Conservation (phyloP, 1,284 basidiomycete genomes). For the Stereum hirsutum region DNA sequence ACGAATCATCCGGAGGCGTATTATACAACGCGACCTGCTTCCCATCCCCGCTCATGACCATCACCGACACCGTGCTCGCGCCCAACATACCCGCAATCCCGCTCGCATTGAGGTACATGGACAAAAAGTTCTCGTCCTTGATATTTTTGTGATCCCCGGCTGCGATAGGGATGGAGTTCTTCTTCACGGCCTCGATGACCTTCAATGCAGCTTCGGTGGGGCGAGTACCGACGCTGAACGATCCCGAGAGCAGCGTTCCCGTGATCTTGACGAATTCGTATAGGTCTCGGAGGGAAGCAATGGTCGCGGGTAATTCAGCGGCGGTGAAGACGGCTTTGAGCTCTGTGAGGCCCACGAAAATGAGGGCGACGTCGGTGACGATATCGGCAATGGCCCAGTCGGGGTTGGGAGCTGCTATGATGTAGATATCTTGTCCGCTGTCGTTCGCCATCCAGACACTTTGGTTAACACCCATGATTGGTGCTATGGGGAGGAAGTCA, state of each 20-base stretch:
- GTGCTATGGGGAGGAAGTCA: too few relatives aligned
- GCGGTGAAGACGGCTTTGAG: neutral
- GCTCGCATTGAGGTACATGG: constrained; percentile 1
- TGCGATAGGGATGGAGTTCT: neutral
- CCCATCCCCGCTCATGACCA: constrained; percentile 5
- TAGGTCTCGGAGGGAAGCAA: neutral
- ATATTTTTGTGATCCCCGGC: neutral
- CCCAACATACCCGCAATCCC: neutral
- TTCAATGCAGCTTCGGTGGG: constrained; percentile 1
- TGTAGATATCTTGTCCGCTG: constrained; percentile 1
- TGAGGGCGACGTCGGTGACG: neutral
- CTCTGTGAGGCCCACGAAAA: neutral
- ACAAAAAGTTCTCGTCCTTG: constrained; percentile 1
- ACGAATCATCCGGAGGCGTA: too few relatives aligned
- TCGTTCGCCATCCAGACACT: constrained; percentile 5
- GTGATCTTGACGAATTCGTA: neutral
- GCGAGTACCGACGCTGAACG: neutral
- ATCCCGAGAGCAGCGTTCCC: neutral
- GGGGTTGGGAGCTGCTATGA: constrained; percentile 1
- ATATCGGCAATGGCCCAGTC: constrained; percentile 2
- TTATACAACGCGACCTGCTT: constrained; percentile 3
- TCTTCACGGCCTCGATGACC: constrained; percentile 3
- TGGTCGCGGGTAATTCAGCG: neutral
- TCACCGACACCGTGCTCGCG: constrained; percentile 2
- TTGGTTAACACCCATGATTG: constrained; percentile 1